Evolutionary conservation across 192 early-diverging fungal genomes (phyloP).

Genomic region (Entomortierella chlamydospora): DNA sequence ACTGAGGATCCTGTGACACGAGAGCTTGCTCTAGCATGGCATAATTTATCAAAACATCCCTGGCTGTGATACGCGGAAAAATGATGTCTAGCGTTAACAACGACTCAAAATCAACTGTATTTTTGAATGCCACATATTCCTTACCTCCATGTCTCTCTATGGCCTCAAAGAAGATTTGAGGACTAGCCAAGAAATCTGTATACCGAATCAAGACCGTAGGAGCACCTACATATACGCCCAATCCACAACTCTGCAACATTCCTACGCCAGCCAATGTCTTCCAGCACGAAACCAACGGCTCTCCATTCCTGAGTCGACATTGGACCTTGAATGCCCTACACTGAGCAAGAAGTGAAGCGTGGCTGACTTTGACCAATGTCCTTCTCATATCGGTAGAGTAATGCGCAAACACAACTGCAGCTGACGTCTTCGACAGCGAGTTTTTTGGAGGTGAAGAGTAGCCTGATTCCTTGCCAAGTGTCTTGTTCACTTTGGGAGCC

Average conservation of each 20-base stretch:
- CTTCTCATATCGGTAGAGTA: slow-evolving; percentile 60
- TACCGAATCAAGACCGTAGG: slow-evolving; percentile 24
- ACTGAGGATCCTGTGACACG: not conserved
- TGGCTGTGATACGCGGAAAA: too few species aligned
- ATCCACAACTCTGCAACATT: slow-evolving; percentile 28
- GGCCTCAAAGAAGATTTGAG: slow-evolving; percentile 27
- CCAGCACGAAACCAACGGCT: slow-evolving; percentile 52
- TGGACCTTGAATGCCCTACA: slow-evolving; percentile 67
- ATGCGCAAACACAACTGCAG: slow-evolving; percentile 68
- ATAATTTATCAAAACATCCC: slow-evolving; percentile 11
- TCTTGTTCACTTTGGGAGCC: slow-evolving; percentile 68
- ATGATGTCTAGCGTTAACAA: not conserved
- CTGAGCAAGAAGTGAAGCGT: slow-evolving; percentile 66
- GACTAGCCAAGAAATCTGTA: slow-evolving; percentile 18
- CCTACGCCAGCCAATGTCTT: slow-evolving; percentile 46
- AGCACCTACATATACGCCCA: slow-evolving; percentile 49
- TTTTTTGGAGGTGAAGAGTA: slow-evolving; percentile 40
- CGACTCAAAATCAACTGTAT: too few species aligned
- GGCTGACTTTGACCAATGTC: slow-evolving; percentile 55
- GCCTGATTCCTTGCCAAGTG: slow-evolving; percentile 53
- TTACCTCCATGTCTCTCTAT: slow-evolving; percentile 21
- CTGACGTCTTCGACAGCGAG: not conserved
- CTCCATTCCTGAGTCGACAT: slow-evolving; percentile 58
- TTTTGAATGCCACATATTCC: not conserved
- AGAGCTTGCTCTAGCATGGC: slow-evolving; percentile 22